These are phyloP conservation scores for Alternaria dauci DNA, from an alignment of 2,329 filamentous ascomycete species.

Conservation along the genomic window DNA sequence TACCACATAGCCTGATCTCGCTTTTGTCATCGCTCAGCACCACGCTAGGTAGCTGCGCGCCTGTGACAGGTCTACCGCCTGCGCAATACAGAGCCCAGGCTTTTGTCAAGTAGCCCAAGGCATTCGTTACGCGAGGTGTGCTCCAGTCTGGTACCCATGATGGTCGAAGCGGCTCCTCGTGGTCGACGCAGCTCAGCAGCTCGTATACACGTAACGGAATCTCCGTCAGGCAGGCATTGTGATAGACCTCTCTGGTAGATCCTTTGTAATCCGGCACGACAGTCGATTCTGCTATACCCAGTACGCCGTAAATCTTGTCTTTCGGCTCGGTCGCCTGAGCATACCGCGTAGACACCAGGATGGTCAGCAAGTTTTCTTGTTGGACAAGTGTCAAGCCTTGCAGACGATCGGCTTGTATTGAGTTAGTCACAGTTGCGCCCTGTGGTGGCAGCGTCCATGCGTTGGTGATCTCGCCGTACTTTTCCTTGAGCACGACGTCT, in stretches of 20 bases:
- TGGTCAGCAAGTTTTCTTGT: constrained; percentile 16
- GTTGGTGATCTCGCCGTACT: neutral
- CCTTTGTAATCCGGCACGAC: constrained; percentile 27
- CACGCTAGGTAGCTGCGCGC: neutral
- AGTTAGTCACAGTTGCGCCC: constrained; percentile 16
- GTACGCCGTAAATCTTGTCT: constrained; percentile 39
- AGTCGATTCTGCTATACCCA: constrained; percentile 24
- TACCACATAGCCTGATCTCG: constrained; percentile 23
- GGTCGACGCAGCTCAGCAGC: constrained; percentile 34
- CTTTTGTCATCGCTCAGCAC: constrained; percentile 14
- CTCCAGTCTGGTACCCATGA: constrained; percentile 41
- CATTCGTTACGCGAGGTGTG: constrained; percentile 27
- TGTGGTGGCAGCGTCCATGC: neutral
- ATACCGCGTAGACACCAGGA: constrained; percentile 33
- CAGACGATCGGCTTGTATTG: constrained; percentile 22
- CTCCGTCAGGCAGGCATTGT: constrained; percentile 23
- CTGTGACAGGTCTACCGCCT: constrained; percentile 12
- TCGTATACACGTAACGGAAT: constrained; percentile 18
- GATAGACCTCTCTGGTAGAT: constrained; percentile 28
- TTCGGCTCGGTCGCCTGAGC: constrained; percentile 32
- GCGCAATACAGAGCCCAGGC: constrained; percentile 28
- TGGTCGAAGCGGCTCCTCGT: constrained; percentile 25
- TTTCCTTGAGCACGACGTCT: constrained; percentile 8
- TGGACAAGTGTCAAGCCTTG: constrained; percentile 2
- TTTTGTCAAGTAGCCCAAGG: constrained; percentile 32